Base-by-base conservation (phyloP, 345 rosid genomes). In the Lumnitzera littorea region DNA sequence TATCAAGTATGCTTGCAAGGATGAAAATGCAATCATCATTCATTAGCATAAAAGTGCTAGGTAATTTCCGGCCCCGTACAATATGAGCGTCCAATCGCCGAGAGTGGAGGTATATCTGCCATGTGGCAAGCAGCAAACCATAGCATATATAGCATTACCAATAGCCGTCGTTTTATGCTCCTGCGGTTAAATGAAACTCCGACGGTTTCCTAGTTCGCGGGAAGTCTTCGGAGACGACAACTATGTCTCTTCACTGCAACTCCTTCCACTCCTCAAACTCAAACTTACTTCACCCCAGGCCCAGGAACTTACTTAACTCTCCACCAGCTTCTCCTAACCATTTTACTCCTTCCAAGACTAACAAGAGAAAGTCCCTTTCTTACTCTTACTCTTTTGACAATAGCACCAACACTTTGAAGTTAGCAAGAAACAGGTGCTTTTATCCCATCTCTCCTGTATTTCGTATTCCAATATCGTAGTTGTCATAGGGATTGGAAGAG, bases 231-330 rank as follows among this genome's bases (percentile, higher is more conserved):
- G 43, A 58, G 8, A 56, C 3, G 2, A 1, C 3, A 17, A 36
- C 20, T 23, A 82, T 75, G 79, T 81, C 86, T 13, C 66, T 75
- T 47, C 82, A 63, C 9, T 66, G 72, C 83, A 75, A 53, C 51
- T 64, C 60, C 49, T 62, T 73, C 56, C 72, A 61, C 46, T 67
- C 46, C 46, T 27, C 67, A 23, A 65, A 74, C 69, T 64, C 43
- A 36, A 36, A 36, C 43, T 41, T 62, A 17, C 61, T 36, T 16
- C 50, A 17, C n/a, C 60, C 73, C 17, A 55, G 5, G 56, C 60
- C 73, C 17, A 55, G 5, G 56, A 63, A 50, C 11, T 46, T 51
- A 62, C 78, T 60, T 56, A 55, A 69, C 61, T 48, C 64, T 48
- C 71, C 73, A 36, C 43, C 59, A 16, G 48, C 41, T 63, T 80